Conservation (phyloP, 768 basidiomycete species). For the Tricholoma saponaceum region DNA sequence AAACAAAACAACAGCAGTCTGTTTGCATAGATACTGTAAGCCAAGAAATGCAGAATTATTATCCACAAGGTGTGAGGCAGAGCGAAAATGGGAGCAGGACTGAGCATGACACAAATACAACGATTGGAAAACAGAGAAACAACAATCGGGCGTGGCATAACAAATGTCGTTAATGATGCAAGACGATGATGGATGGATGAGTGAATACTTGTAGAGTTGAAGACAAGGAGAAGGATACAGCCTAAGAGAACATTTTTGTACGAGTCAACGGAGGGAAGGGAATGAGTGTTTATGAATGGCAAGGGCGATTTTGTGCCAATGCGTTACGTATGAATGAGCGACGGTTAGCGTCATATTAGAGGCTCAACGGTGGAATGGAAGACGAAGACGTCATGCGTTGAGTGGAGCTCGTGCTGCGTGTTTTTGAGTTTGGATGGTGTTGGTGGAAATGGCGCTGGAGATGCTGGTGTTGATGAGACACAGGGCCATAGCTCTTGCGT, state of each 20-base stretch:
- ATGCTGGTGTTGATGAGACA: slow-evolving; percentile 38
- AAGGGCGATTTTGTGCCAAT: neutral
- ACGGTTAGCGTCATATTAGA: slow-evolving; percentile 6
- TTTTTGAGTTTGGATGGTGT: slow-evolving; percentile 25
- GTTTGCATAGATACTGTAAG: neutral
- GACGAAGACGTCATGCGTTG: slow-evolving; percentile 17
- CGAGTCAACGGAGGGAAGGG: neutral
- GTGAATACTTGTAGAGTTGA: neutral
- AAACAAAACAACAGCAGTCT: neutral
- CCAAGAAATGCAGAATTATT: neutral
- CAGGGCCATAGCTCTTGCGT: slow-evolving; percentile 48
- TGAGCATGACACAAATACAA: neutral
- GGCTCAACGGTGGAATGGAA: slow-evolving; percentile 19
- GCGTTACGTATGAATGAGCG: neutral
- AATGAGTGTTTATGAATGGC: neutral
- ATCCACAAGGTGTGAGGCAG: neutral
- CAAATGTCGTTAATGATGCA: slow-evolving; percentile 1
- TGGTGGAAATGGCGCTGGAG: slow-evolving; percentile 40
- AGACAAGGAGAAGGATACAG: neutral
- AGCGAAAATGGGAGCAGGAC: neutral
- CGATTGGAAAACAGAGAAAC: neutral
- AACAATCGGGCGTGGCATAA: neutral
- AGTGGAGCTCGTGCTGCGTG: slow-evolving; percentile 16
- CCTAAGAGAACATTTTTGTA: neutral
- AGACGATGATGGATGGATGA: neutral